These are phyloP conservation scores for Cubamyces sp. DNA, from an alignment of 768 basidiomycete species.

Conservation along the genomic window DNA sequence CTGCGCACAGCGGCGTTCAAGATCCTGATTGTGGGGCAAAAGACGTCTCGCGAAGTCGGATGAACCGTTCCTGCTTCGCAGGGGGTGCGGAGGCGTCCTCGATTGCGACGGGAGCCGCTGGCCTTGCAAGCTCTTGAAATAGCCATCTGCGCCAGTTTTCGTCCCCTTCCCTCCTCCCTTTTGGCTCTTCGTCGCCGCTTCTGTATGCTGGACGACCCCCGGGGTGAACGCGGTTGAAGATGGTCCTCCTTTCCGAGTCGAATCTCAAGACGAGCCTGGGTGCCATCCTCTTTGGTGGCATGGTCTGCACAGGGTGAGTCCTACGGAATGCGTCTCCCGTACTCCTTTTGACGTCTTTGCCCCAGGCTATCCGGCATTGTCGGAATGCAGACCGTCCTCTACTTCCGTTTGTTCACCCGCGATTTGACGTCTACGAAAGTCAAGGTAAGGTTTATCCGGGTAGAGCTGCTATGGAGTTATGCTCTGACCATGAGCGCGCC, in stretches of 20 bases:
- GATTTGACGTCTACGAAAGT: constrained; percentile 25
- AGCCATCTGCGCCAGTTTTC: not conserved
- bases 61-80: not conserved
- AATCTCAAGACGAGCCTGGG: constrained; percentile 22
- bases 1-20: constrained; percentile 6
- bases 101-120: not conserved
- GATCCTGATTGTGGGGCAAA: constrained; percentile 5
- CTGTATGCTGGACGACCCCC: constrained; percentile 7
- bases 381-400: constrained; percentile 30
- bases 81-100: constrained; percentile 1
- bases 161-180: not conserved
- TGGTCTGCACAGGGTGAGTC: constrained; percentile 33
- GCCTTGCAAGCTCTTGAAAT: not conserved
- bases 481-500: not conserved
- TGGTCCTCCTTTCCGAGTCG: constrained; percentile 5
- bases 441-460: constrained; percentile 19
- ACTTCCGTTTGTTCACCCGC: constrained; percentile 27
- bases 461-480: not conserved
- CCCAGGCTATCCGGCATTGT: constrained; percentile 33
- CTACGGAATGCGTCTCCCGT: not conserved
- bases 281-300: constrained; percentile 19
- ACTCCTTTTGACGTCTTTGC: not conserved
- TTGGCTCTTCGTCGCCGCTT: not conserved
- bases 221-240: not conserved
- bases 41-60: not conserved